These are phyloP conservation scores for Neonectria punicea DNA, from an alignment of 2,329 filamentous ascomycete species.

Conservation along the genomic window DNA sequence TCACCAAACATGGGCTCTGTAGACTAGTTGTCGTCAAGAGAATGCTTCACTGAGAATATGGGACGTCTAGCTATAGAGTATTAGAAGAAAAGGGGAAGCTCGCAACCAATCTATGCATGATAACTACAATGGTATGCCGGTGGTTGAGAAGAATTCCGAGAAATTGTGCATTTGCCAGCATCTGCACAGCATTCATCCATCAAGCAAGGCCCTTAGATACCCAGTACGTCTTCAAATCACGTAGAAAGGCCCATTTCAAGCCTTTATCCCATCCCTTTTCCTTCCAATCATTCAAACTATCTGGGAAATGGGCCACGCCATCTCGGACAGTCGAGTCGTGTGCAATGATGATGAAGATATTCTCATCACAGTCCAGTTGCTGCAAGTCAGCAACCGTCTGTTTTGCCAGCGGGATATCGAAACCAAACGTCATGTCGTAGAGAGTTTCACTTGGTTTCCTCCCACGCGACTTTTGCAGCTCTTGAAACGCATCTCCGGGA, in stretches of 20 bases:
- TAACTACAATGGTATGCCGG: no score
- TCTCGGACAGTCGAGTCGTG: conserved; percentile 37
- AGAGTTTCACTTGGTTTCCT: conserved; percentile 27
- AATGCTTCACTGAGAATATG: no score
- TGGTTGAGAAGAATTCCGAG: no score
- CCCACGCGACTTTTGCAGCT: conserved; percentile 32
- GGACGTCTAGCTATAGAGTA: neutral
- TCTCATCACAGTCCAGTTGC: conserved; percentile 34
- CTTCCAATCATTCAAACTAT: conserved; percentile 36
- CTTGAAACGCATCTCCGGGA: conserved; percentile 30
- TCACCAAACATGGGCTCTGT: no score
- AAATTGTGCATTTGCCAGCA: no score
- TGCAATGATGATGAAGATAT: conserved; percentile 33
- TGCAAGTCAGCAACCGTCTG: conserved; percentile 28
- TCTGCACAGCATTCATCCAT: no score
- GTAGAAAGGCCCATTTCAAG: conserved; percentile 35
- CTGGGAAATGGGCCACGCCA: conserved; percentile 36
- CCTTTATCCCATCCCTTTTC: conserved; percentile 22
- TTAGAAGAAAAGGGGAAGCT: no score
- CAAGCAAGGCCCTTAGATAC: conserved; percentile 23
- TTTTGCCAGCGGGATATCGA: conserved; percentile 29
- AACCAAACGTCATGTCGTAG: conserved; percentile 35
- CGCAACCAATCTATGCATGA: no score
- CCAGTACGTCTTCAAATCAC: conserved; percentile 36
- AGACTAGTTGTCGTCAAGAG: no score